phyloP scores from a whole-genome alignment of 176 grass and related monocot genomes.

The Cocos nucifera region DNA sequence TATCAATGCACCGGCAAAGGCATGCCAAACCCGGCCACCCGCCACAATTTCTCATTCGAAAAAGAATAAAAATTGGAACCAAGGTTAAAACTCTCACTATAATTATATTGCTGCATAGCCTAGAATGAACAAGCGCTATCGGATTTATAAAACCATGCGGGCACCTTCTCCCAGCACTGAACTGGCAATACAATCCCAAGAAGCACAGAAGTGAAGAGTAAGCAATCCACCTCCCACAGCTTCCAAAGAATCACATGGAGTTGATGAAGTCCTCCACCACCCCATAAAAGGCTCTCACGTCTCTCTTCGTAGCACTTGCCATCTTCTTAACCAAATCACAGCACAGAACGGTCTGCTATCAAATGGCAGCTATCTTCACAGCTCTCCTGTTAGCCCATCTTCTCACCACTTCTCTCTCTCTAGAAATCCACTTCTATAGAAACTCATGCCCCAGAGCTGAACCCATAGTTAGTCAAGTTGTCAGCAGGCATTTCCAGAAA shows the following conservation, averaged over 20 bases:
- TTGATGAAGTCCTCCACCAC: neutral
- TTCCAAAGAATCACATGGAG: neutral
- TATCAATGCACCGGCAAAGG: too few species aligned
- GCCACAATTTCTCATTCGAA: too few species aligned
- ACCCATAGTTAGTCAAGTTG: slow-evolving; percentile 8
- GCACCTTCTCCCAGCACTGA: neutral
- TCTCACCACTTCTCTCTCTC: neutral
- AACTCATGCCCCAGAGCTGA: slow-evolving; percentile 24
- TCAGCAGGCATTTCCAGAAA: neutral
- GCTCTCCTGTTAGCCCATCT: slow-evolving; percentile 1
- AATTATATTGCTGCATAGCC: too few species aligned
- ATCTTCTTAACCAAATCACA: too few species aligned
- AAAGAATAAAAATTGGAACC: too few species aligned
- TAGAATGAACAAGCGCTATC: too few species aligned
- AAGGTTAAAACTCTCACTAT: too few species aligned
- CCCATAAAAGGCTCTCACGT: too few species aligned
- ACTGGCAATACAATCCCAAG: slow-evolving; percentile 3
- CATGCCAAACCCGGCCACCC: too few species aligned
- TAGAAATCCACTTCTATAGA: slow-evolving; percentile 6
- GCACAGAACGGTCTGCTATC: too few species aligned
- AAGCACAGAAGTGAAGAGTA: neutral
- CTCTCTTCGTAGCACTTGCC: too few species aligned
- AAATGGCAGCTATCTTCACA: slow-evolving; percentile 4
- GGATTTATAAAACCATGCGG: too few species aligned
- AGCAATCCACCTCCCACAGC: slow-evolving; percentile 4